Base-by-base conservation (phyloP, 2,329 filamentous ascomycete species). In the Ceratocystis cubensis region DNA sequence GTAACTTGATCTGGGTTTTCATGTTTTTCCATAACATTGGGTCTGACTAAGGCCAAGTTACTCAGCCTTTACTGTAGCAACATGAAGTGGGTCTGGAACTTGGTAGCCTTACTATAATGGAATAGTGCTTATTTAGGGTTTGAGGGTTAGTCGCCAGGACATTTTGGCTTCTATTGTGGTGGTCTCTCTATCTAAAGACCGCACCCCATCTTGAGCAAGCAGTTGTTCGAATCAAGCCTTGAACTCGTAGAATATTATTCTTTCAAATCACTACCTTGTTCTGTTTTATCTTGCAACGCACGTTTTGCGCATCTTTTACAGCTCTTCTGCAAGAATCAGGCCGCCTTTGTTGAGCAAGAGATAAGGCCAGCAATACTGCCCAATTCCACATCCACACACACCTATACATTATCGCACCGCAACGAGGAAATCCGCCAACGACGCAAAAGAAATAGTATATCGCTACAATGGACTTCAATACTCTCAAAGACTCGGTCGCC, bases 401-500 rank as follows among this genome's bases (percentile, higher is more conserved):
- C 8, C 37, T 10, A 41, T n/a, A 25, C 53, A n/a, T 33, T 33
- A 57, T 30, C 53, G 28, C 22, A 57, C 13, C 22, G 22, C 25
- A 57, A 2, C 53, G 15, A 30, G 53, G 28, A 57, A 25, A 57
- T 13, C 17, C 28, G 17, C 25, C 53, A 30, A 33, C 37, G 37
- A 41, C 37, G 10, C 37, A 6, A 13, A 25, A 15, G 28, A 57
- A 57, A 17, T 10, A 33, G n/a, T 33, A 30, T 41, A 15, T 33
- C 33, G 25, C 70, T 76, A 79, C 75, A 72, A 96, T 96, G 91
- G 90, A 96, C 82, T 82, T 95, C 75, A 88, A 87, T 77, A 89
- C 82, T 74, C 77, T 96, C 66, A 93, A 89, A 76, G 89, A 90
- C 72, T 87, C 89, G 78, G 91, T 96, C 77, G 87, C 87, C 80